Evolutionary conservation across 2,329 filamentous ascomycete genomes (phyloP).

Genomic region (Calonectria henricotiae): DNA sequence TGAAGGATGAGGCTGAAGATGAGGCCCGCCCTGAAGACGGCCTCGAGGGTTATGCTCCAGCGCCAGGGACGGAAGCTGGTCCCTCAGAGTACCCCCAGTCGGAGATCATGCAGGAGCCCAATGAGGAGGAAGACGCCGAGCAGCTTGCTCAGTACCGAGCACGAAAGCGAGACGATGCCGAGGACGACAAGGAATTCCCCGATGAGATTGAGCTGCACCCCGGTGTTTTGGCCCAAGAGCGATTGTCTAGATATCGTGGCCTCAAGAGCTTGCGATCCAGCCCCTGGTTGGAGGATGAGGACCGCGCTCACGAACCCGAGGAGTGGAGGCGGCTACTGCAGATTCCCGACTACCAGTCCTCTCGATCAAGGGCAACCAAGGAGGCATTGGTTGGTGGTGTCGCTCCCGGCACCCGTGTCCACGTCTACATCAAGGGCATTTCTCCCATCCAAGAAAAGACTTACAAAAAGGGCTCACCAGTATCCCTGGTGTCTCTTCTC

Average conservation of each 20-base stretch:
- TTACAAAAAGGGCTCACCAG: constrained; percentile 70
- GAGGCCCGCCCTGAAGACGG: constrained; percentile 86
- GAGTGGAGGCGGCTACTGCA: constrained; percentile 91
- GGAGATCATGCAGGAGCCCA: constrained; percentile 89
- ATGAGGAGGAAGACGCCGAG: constrained; percentile 85
- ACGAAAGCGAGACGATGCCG: constrained; percentile 83
- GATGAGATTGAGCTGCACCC: constrained; percentile 97
- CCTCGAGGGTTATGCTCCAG: constrained; percentile 77
- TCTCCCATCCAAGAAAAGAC: constrained; percentile 63
- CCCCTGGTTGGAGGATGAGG: constrained; percentile 90
- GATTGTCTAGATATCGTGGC: constrained; percentile 89
- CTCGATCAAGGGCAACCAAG: constrained; percentile 81
- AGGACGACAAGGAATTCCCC: constrained; percentile 95
- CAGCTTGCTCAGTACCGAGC: constrained; percentile 87
- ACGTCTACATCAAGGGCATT: constrained; percentile 79
- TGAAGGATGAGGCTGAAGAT: constrained; percentile 71
- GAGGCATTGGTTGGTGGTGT: constrained; percentile 94
- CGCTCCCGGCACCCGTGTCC: constrained; percentile 85
- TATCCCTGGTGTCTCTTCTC: constrained; percentile 88
- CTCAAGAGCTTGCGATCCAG: constrained; percentile 93
- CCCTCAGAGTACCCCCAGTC: constrained; percentile 94
- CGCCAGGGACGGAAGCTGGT: constrained; percentile 81
- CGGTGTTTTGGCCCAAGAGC: constrained; percentile 87
- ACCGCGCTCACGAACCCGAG: constrained; percentile 88
- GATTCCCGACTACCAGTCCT: constrained; percentile 90